Percentiles rank a stretch among this genome's conserved stretches.
Evolutionary conservation across 495 filamentous ascomycete genomes (phyloP).

Genomic region (Glutinoglossum americanum): DNA sequence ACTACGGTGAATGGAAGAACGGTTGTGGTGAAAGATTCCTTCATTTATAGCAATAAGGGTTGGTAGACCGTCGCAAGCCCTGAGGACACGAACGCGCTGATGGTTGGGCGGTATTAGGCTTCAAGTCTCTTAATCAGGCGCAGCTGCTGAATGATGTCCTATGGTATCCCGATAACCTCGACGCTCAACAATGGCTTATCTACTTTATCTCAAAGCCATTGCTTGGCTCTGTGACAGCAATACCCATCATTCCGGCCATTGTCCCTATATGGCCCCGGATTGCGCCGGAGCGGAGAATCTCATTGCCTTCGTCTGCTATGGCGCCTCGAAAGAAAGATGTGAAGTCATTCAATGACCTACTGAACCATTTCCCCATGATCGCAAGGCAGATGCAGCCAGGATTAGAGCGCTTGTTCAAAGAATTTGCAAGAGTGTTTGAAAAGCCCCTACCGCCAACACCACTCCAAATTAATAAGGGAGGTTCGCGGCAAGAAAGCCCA

Average conservation of each 20-base stretch:
- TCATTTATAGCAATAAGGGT: conserved; percentile 94
- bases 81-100: background rate
- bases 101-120: conserved; percentile 32
- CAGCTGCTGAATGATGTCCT: conserved; percentile 69
- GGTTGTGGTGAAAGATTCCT: conserved; percentile 83
- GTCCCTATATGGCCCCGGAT: conserved; percentile 4
- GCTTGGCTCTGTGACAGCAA: conserved; percentile 38
- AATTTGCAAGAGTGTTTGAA: conserved; percentile 69
- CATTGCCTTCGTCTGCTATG: conserved; percentile 6
- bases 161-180: conserved; percentile 68
- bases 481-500: conserved; percentile 5
- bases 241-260: background rate
- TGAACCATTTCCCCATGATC: conserved; percentile 90
- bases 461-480: conserved; percentile 21
- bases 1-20: conserved; percentile 83
- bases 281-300: background rate
- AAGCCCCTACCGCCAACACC: conserved; percentile 64
- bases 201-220: conserved; percentile 94
- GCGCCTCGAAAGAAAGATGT: conserved; percentile 66
- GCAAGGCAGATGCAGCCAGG: conserved; percentile 91
- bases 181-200: conserved; percentile 79
- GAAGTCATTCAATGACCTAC: conserved; percentile 69
- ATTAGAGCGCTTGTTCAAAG: conserved; percentile 70
- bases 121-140: conserved; percentile 76
- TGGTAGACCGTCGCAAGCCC: background rate